Conservation (phyloP, 2,329 filamentous ascomycete species). For the Sordariomycetes sp. region DNA sequence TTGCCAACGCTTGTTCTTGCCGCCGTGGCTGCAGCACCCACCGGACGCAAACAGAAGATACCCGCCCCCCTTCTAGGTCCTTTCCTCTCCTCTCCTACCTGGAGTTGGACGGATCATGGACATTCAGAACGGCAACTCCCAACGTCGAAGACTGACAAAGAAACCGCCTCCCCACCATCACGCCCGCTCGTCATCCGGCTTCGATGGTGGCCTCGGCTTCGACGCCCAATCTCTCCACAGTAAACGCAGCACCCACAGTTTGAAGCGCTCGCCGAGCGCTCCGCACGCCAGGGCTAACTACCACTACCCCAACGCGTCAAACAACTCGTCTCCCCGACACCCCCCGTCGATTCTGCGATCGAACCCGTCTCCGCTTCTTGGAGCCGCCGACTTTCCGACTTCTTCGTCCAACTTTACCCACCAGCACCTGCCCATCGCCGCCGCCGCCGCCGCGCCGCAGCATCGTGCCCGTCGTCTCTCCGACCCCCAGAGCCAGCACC, state of each 20-base stretch:
- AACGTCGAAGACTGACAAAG: slow-evolving; percentile 50
- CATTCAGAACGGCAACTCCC: slow-evolving; percentile 30
- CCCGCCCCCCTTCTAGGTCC: neutral
- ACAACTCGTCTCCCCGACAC: slow-evolving; percentile 33
- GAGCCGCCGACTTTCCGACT: slow-evolving; percentile 30
- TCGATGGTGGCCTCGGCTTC: slow-evolving; percentile 33
- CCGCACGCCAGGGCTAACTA: slow-evolving; percentile 32
- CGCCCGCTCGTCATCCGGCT: slow-evolving; percentile 30
- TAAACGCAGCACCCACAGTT: slow-evolving; percentile 50
- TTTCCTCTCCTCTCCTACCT: neutral
- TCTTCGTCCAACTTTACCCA: slow-evolving; percentile 9
- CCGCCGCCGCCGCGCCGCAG: slow-evolving; percentile 4
- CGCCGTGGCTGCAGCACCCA: slow-evolving; percentile 2
- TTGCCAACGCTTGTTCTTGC: slow-evolving; percentile 3
- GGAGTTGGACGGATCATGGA: slow-evolving; percentile 27
- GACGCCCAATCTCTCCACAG: slow-evolving; percentile 45
- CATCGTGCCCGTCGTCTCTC: slow-evolving; percentile 9
- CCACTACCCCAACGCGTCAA: slow-evolving; percentile 33
- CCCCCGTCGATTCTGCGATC: slow-evolving; percentile 23
- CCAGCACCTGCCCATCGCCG: slow-evolving; percentile 6
- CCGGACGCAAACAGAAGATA: neutral
- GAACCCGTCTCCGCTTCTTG: slow-evolving; percentile 31
- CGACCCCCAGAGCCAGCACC: slow-evolving; percentile 14
- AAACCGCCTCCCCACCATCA: slow-evolving; percentile 39
- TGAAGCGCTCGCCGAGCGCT: slow-evolving; percentile 47